These are phyloP conservation scores for Arabis hirsuta DNA, from an alignment of 345 rosid genomes.

Conservation along the genomic window DNA sequence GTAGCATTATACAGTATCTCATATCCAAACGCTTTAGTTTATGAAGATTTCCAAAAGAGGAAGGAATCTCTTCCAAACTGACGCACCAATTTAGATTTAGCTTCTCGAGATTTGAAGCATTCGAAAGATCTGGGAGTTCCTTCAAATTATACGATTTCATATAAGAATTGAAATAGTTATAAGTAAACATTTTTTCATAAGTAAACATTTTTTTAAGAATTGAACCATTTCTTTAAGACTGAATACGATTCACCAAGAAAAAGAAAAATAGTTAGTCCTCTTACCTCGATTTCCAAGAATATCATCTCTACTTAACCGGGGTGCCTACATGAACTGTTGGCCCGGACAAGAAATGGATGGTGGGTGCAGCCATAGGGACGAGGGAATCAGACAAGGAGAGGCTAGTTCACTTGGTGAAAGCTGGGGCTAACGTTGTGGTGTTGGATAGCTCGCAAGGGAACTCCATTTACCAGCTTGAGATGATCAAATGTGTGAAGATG, in stretches of 20 bases:
- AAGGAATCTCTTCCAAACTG: too few species aligned
- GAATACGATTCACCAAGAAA: background rate
- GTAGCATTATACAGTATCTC: too few species aligned
- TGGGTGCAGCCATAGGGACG: conserved; percentile 85
- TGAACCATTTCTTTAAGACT: background rate
- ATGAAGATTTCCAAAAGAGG: too few species aligned
- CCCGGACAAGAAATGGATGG: conserved; percentile 78
- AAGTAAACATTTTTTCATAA: too few species aligned
- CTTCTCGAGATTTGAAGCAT: too few species aligned
- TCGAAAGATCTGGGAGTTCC: too few species aligned
- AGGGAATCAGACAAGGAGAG: conserved; percentile 85
- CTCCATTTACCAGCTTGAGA: conserved; percentile 82
- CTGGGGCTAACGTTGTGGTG: conserved; percentile 73
- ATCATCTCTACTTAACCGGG: conserved; percentile 36
- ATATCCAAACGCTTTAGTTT: too few species aligned
- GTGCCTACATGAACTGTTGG: conserved; percentile 62
- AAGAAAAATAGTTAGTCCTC: background rate
- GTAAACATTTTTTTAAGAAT: background rate
- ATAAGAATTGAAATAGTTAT: too few species aligned
- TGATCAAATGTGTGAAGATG: conserved; percentile 75
- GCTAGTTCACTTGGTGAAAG: conserved; percentile 79
- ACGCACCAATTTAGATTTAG: too few species aligned
- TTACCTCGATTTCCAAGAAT: conserved; percentile 34
- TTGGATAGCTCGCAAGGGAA: conserved; percentile 95
- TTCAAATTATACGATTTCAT: too few species aligned